A percentile compares a stretch with the other conserved stretches of the same genome.
These are phyloP conservation scores for Trametes gibbosa DNA, from an alignment of 768 basidiomycete species.

Conservation along the genomic window DNA sequence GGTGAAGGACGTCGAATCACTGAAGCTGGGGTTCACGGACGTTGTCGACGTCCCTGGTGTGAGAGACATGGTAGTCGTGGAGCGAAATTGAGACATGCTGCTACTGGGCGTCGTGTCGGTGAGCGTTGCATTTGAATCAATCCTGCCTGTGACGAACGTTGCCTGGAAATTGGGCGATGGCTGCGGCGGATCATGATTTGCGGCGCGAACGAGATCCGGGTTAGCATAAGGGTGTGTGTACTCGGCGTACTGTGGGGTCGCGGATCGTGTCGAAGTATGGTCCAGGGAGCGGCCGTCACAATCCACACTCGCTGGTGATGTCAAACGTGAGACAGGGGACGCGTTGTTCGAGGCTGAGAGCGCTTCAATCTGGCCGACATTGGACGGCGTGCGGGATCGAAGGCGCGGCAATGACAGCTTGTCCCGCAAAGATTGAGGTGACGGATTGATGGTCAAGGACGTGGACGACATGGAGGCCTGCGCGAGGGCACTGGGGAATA, in stretches of 20 bases:
- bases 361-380: slow-evolving; percentile 13
- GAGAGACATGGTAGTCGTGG: slow-evolving; percentile 25
- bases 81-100: slow-evolving; percentile 30
- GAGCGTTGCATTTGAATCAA: slow-evolving; percentile 52
- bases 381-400: slow-evolving; percentile 32
- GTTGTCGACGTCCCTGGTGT: slow-evolving; percentile 28
- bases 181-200: slow-evolving; percentile 13
- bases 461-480: slow-evolving; percentile 60
- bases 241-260: slow-evolving; percentile 27
- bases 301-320: slow-evolving; percentile 5
- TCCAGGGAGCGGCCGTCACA: slow-evolving; percentile 7
- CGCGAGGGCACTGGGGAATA: slow-evolving; percentile 47
- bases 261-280: slow-evolving; percentile 34
- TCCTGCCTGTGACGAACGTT: slow-evolving; percentile 37
- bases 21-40: slow-evolving; percentile 19
- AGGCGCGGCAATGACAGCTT: slow-evolving; percentile 44
- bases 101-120: slow-evolving; percentile 39
- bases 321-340: slow-evolving; percentile 15
- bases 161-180: slow-evolving; percentile 22
- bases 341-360: slow-evolving; percentile 4
- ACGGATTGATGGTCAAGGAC: slow-evolving; percentile 41
- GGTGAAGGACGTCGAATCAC: slow-evolving; percentile 11
- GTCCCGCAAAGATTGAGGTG: slow-evolving; percentile 36
- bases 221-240: slow-evolving; percentile 78
- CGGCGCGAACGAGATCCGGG: slow-evolving; percentile 52